A percentile compares a stretch with the other conserved stretches of the same genome.
phyloP scores from a whole-genome alignment of 768 basidiomycete species.

The Pholiota molesta region DNA sequence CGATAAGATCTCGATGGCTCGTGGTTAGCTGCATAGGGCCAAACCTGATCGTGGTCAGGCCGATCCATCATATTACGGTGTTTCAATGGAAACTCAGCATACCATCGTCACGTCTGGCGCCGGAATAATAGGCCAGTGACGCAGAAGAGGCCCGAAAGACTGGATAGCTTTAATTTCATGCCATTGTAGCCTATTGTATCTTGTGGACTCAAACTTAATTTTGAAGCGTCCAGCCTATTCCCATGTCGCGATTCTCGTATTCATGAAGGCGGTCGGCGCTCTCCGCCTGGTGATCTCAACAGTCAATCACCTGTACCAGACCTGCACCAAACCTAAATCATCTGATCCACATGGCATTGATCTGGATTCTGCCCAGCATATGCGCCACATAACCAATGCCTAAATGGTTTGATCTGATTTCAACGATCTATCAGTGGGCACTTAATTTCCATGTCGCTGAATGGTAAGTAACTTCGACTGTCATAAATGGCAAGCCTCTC shows the following conservation, averaged over 20 bases:
- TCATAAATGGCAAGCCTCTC: slow-evolving; percentile 3
- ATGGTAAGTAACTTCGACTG: slow-evolving; percentile 11
- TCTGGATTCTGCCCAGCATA: neutral
- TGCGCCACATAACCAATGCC: neutral
- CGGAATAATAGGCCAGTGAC: slow-evolving; percentile 6
- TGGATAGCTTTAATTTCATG: slow-evolving; percentile 13
- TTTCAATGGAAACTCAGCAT: slow-evolving; percentile 23
- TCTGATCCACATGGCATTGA: neutral
- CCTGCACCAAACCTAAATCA: neutral
- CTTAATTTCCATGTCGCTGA: neutral
- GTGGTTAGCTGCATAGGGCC: slow-evolving; percentile 1
- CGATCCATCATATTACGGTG: slow-evolving; percentile 16
- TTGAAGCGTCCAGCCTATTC: neutral
- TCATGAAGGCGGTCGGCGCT: neutral
- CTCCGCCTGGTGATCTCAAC: neutral
- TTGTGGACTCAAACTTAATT: slow-evolving; percentile 28
- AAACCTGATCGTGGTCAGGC: slow-evolving; percentile 16
- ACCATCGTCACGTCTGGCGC: slow-evolving; percentile 8
- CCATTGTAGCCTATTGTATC: slow-evolving; percentile 21
- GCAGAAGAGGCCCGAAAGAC: slow-evolving; percentile 12
- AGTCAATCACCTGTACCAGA: neutral
- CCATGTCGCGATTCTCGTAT: neutral
- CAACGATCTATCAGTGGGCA: neutral
- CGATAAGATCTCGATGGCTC: slow-evolving; percentile 30
- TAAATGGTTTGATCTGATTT: neutral